Evolutionary conservation across 176 grass and related monocot genomes (phyloP), one percentile per base, ranked within the genome.

Genomic region (Miscanthus lutarioriparius): DNA sequence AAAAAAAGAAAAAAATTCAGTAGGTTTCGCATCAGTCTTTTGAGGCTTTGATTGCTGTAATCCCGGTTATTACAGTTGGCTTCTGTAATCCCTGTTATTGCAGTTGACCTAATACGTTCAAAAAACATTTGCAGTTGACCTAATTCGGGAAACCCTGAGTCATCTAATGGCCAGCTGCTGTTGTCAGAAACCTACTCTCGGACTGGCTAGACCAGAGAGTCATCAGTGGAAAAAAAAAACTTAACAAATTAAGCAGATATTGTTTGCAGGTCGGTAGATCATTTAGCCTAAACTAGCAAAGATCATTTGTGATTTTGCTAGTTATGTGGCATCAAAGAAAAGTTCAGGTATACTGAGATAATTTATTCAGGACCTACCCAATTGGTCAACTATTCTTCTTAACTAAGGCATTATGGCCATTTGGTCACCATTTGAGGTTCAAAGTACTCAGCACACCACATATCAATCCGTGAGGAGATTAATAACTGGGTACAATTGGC

Each of bases 131-230:
- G 8, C 51, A 58, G 74, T 67, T 67, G 44, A 82, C 58, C 48
- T 37, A 45, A 59, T 30, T 77, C n/a, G 22, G 9, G 28, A 14
- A 58, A 64, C 8, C 12, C 73, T 53, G 51, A 64, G 77, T 5
- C 28, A 80, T 64, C 8, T 33, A 64, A 20, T 15, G 14, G 1
- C n/a, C 43, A 41, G 56, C 56, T 49, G 27, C 4, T 38, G 63
- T 77, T 81, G 77, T 51, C 38, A 76, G 7, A 65, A 78, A 63
- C 80, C 64, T 70, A 76, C 53, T 76, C 27, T 33, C 14, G 13
- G 65, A 19, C 30, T 38, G 36, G 3, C 19, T 45, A 35, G 28
- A 70, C 22, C 10, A 6, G 40, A 32, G 44, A 27, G 44, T 27
- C 22, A 70, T 33, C 15, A 35, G 2, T 19, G 13, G 1, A 2